Conservation (phyloP, 495 filamentous ascomycete genomes). For the Neurospora sp. region DNA sequence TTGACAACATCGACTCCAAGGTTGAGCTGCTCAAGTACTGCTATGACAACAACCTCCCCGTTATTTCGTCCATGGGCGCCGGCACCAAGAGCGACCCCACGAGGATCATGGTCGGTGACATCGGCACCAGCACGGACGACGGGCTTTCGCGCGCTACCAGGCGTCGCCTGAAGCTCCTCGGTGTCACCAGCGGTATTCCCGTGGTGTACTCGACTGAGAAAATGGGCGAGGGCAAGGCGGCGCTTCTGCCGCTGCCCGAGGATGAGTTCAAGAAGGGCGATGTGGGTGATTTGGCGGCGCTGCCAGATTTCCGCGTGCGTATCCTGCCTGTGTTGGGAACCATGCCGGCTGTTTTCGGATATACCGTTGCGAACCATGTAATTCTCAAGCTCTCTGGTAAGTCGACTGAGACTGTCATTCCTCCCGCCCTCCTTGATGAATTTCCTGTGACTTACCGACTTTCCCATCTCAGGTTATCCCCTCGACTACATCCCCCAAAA, state of each 20-base stretch:
- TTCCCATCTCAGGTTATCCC: conserved; percentile 52
- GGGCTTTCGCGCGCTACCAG: conserved; percentile 78
- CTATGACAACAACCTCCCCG: conserved; percentile 57
- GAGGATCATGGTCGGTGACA: conserved; percentile 82
- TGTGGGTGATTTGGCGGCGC: conserved; percentile 74
- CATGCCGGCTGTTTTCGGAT: conserved; percentile 94
- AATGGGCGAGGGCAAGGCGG: conserved; percentile 82
- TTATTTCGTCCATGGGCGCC: conserved; percentile 94
- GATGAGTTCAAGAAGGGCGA: conserved; percentile 84
- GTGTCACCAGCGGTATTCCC: conserved; percentile 76
- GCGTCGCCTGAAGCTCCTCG: conserved; percentile 63
- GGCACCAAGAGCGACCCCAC: conserved; percentile 97
- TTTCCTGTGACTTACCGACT: conserved; percentile 3
- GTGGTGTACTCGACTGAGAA: conserved; percentile 92
- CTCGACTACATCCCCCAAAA: conserved; percentile 76
- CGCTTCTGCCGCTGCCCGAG: conserved; percentile 74
- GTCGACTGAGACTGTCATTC: not conserved
- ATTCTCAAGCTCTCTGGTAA: conserved; percentile 65
- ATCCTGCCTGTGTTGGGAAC: conserved; percentile 93
- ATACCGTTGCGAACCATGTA: conserved; percentile 81
- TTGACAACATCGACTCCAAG: conserved; percentile 97
- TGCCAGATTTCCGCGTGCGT: conserved; percentile 86
- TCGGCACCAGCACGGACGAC: conserved; percentile 81
- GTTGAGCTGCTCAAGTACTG: conserved; percentile 87
- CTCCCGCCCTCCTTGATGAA: not conserved